Evolutionary conservation across 176 grass and related monocot genomes (phyloP), one percentile per base, ranked within the genome.

Genomic region (Chloris gayana): DNA sequence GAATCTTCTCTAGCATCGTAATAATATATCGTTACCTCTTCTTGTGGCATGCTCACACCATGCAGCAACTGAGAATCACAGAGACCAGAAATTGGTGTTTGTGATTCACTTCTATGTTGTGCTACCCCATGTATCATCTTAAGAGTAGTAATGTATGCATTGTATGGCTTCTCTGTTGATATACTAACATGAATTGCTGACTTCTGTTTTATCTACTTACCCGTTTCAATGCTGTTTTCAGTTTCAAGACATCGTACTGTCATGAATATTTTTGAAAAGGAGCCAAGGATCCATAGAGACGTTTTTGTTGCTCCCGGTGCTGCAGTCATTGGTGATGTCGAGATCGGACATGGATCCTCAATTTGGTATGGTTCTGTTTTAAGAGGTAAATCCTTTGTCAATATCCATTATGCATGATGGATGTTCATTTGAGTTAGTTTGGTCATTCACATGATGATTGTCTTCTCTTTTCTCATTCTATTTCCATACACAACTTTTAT

Each of bases 331-430:
- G 95, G 95, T 65, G 95, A 98, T 81, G 95, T 98, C 61, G 77
- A 89, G 86, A 89, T 98, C 38, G 95, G 95, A 44, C 85, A 83
- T 70, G 90, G 88, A 78, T 94, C 95, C 27, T 98, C 95, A 33
- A 88, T 98, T 90, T 98, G 95, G 92, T 98, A 98, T 33, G 95
- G 95, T 72, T 94, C 89, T 61, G 69, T 98, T 78, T 84, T 98
- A 77, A 94, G 95, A 98, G 95, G 95, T 98, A 98, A 80, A 42
- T 18, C 69, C 46, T 21, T 81, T 13, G n/a, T 21, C 72, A 44
- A 17, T 64, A 42, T 64, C 32, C 29, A 21, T 34, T 31, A 19
- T 67, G 21, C 35, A 35, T 60, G 53, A 26, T 80, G 42, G 3
- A 74, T 67, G 35, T 59, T 44, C 22, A 30, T 29, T 49, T 63